Evolutionary conservation across 441 rosid genomes (phyloP), one percentile per base, ranked within the genome.

Genomic region (Populus hybrid): DNA sequence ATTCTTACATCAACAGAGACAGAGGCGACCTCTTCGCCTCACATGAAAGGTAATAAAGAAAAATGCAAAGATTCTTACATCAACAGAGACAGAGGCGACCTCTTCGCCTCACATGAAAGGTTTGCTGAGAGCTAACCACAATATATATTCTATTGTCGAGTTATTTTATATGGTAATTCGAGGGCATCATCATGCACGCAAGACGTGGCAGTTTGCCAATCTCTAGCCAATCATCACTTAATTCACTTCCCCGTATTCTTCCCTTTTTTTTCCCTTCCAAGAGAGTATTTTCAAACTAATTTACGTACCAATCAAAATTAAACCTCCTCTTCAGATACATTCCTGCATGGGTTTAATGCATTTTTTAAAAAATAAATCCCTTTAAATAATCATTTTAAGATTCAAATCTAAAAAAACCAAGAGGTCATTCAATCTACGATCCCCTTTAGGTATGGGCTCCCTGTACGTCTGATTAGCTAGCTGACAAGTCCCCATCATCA

Each of bases 31-130:
- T 59, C 85, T 26, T 71, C 79, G 59, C 80, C 18, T 78, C 90
- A 80, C 85, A 85, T 85, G 86, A 64, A 67, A 24, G 61, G 71
- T 32, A 70, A 67, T 75, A 38, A 75, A 35, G 38, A 40, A 38
- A 70, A 71, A 79, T 71, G 12, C 71, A 35, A 73, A 70, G 71
- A 75, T 83, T 75, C 85, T 79, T 84, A 35, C 65, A 53, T 61
- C 26, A 61, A 21, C 81, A 70, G 77, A 82, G 77, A 82, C 81
- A 4, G 71, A 42, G n/a, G 59, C 74, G 67, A 5, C 74, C 80
- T 59, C 85, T 26, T 71, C 79, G 59, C 80, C 18, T 78, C 90
- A 80, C 85, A 85, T 85, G 86, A 64, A 67, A 24, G 61, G 71
- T 32, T 61, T 72, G 9, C 46, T 4, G n/a, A 18, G 74, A 61